A percentile compares a stretch with the other conserved stretches of the same genome.
Evolutionary conservation across 1,284 basidiomycete genomes (phyloP).

Genomic region (Malassezia caprae): DNA sequence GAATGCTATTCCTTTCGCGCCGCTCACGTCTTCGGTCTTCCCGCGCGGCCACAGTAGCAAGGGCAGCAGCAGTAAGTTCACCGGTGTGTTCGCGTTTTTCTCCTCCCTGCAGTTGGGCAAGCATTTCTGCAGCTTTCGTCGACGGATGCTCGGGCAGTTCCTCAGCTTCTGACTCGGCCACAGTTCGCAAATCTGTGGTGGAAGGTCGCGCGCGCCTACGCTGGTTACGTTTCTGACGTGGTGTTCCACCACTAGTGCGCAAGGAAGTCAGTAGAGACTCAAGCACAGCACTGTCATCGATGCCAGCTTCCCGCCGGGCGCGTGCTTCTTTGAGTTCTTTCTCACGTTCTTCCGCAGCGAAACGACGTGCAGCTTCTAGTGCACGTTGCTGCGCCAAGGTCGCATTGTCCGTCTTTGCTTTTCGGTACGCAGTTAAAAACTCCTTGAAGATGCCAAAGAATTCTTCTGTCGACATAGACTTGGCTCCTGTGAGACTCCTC

Average conservation of each 20-base stretch:
- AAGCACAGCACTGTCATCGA: slow-evolving; percentile 42
- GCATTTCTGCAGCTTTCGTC: slow-evolving; percentile 38
- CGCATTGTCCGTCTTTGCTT: slow-evolving; percentile 42
- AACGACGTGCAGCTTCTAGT: slow-evolving; percentile 40
- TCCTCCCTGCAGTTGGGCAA: slow-evolving; percentile 38
- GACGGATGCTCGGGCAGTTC: slow-evolving; percentile 20
- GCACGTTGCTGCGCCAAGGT: slow-evolving; percentile 38
- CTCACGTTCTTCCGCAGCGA: slow-evolving; percentile 43
- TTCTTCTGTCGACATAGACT: slow-evolving; percentile 45
- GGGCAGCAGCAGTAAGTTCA: background rate
- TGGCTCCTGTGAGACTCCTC: slow-evolving; percentile 35
- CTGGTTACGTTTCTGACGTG: slow-evolving; percentile 36
- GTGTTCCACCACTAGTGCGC: slow-evolving; percentile 35
- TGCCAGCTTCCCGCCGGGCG: slow-evolving; percentile 39
- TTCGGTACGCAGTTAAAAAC: slow-evolving; percentile 44
- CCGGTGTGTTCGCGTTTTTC: background rate
- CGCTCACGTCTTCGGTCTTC: slow-evolving; percentile 15
- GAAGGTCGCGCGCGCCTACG: slow-evolving; percentile 11
- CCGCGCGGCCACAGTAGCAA: slow-evolving; percentile 8
- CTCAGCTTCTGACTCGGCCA: background rate
- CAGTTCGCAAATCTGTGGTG: background rate
- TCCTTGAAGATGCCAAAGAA: slow-evolving; percentile 49
- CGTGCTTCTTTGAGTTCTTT: slow-evolving; percentile 37
- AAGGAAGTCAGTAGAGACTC: slow-evolving; percentile 43
- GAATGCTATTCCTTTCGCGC: slow-evolving; percentile 9